Base-by-base conservation (phyloP, 1,284 basidiomycete genomes). In the Ustilago curta region DNA sequence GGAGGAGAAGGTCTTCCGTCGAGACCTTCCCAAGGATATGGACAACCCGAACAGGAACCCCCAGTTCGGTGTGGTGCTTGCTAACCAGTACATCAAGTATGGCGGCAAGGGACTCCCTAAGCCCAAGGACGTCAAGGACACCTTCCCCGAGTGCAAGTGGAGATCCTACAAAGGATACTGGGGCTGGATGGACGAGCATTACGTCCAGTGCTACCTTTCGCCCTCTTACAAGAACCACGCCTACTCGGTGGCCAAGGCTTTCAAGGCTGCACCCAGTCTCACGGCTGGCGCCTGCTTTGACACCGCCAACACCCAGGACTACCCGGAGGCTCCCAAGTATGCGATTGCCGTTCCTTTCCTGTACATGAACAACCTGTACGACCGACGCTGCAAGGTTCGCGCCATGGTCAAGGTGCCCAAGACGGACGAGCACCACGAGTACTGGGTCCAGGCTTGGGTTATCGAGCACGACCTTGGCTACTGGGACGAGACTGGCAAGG, bases 291-390 rank as follows among this genome's bases (percentile, higher is more conserved):
- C 58, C 8, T 74, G 71, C 40, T 48, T n/a, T n/a, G 71, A 59
- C 48, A 60, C 54, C 2, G 19, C 61, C 55, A 27, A 44, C 42
- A 47, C 66, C 6, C 4, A 35, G 23, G 45, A 57, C 29, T 69
- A 44, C 61, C 66, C 60, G 19, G 23, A 12, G 2, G 29, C 51
- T 0, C 71, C 71, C 62, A 39, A 48, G 37, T 59, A 59, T 59
- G 42, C 54, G 29, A 74, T 74, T 31, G 21, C 39, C 16, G 51
- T 67, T 9, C 67, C 68, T 31, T 62, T 54, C 53, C 59, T 68
- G 18, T 76, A 64, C 72, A 48, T 76, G 35, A 70, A 64, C 60
- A 76, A 76, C 72, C 35, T 57, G 44, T 70, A 70, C 60, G 63
- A 68, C 51, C 52, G 72, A 19, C 63, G 68, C 37, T 70, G 72